These are phyloP conservation scores for Boletus sensibilis DNA, from an alignment of 768 basidiomycete species.

Conservation along the genomic window DNA sequence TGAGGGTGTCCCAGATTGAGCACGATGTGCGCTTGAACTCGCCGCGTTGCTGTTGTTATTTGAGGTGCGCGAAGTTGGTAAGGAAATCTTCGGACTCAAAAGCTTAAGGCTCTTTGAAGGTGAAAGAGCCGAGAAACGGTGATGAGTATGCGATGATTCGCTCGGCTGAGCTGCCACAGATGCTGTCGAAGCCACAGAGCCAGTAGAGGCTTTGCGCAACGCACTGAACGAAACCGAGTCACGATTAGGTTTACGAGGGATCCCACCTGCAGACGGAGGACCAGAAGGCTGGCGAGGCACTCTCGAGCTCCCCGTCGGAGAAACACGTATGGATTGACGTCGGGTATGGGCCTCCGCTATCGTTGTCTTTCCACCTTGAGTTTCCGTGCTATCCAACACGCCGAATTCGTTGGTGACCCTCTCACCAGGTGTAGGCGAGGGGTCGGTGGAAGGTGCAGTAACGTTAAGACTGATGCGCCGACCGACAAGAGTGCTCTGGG, in stretches of 20 bases:
- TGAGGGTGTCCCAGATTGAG: slow-evolving; percentile 60
- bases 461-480: slow-evolving; percentile 68
- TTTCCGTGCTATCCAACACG: slow-evolving; percentile 64
- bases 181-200: slow-evolving; percentile 70
- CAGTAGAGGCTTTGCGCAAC: slow-evolving; percentile 78
- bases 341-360: slow-evolving; percentile 38
- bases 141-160: slow-evolving; percentile 42
- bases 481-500: slow-evolving; percentile 45
- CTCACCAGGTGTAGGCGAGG: slow-evolving; percentile 54
- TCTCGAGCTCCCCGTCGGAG: slow-evolving; percentile 61
- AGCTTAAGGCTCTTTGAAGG: slow-evolving; percentile 84
- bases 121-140: slow-evolving; percentile 80
- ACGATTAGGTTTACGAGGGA: slow-evolving; percentile 66
- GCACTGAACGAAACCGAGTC: slow-evolving; percentile 79
- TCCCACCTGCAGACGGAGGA: slow-evolving; percentile 43
- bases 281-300: slow-evolving; percentile 63
- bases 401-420: slow-evolving; percentile 74
- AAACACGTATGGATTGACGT: slow-evolving; percentile 60
- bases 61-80: slow-evolving; percentile 56
- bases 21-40: slow-evolving; percentile 45
- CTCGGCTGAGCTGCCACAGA: slow-evolving; percentile 48
- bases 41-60: slow-evolving; percentile 37
- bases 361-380: slow-evolving; percentile 40
- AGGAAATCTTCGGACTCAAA: slow-evolving; percentile 72
- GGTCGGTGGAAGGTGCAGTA: slow-evolving; percentile 56